Evolutionary conservation across 2,329 filamentous ascomycete genomes (phyloP).

Genomic region (Keithomyces neogunnii): DNA sequence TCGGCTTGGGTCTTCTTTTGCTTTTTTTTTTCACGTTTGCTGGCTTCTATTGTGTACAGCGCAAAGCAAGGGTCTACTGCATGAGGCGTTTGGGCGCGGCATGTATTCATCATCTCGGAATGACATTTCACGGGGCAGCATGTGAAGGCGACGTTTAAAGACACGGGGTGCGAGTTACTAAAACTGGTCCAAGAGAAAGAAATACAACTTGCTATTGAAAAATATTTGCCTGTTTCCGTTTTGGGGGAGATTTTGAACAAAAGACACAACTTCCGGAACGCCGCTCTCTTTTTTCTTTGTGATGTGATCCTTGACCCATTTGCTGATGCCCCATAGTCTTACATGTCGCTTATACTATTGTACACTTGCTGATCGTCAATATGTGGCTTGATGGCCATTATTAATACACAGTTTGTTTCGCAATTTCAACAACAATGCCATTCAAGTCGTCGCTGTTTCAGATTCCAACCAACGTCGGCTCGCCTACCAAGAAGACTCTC

Average conservation of each 20-base stretch:
- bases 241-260: conserved; percentile 1
- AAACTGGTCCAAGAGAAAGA: neutral
- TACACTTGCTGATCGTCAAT: conserved; percentile 1
- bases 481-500: conserved; percentile 2
- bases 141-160: no score
- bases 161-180: no score
- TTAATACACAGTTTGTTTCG: neutral
- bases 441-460: neutral
- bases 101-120: neutral
- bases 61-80: neutral
- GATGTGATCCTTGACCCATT: neutral
- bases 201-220: neutral
- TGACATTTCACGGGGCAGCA: neutral
- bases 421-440: neutral
- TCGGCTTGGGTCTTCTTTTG: no score
- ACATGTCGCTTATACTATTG: conserved; percentile 3
- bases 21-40: neutral
- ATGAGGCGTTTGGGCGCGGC: neutral
- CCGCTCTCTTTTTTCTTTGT: neutral
- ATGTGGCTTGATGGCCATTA: neutral
- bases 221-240: neutral
- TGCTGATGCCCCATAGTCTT: neutral
- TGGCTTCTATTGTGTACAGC: neutral
- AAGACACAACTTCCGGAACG: neutral
- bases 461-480: neutral